Conservation (phyloP, 2,329 filamentous ascomycete species). For the Fusarium tuaranense region DNA sequence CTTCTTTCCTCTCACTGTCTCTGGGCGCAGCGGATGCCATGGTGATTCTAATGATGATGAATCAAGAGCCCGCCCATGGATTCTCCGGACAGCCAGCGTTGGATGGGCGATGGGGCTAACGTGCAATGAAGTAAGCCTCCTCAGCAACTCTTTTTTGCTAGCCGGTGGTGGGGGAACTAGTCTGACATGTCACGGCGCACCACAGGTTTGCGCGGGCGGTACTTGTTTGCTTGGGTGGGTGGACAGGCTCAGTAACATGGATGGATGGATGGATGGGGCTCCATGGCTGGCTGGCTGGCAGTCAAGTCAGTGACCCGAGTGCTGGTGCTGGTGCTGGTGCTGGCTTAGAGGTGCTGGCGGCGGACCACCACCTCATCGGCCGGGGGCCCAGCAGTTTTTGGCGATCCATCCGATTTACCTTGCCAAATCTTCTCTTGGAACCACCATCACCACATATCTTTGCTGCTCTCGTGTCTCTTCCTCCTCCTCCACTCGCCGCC, state of each 20-base stretch:
- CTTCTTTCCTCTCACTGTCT: neutral
- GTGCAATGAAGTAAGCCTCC: constrained; percentile 26
- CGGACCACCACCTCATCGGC: constrained; percentile 37
- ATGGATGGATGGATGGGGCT: constrained; percentile 4
- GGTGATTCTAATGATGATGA: constrained; percentile 26
- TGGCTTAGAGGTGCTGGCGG: neutral
- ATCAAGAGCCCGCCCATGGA: constrained; percentile 10
- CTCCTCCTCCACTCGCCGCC: constrained; percentile 32
- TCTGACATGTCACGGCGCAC: constrained; percentile 38
- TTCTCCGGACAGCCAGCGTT: constrained; percentile 1
- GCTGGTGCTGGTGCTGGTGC: too few relatives aligned
- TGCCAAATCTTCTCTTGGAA: constrained; percentile 49
- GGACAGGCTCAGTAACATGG: constrained; percentile 39
- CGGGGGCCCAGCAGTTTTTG: constrained; percentile 44
- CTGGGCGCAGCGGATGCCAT: neutral
- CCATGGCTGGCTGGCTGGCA: neutral
- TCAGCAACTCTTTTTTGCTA: constrained; percentile 33
- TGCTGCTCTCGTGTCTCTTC: constrained; percentile 25
- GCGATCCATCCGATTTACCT: constrained; percentile 46
- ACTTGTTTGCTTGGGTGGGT: constrained; percentile 30
- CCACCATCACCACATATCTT: constrained; percentile 44
- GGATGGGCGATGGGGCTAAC: constrained; percentile 7
- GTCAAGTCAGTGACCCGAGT: neutral
- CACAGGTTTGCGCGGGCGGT: constrained; percentile 28
- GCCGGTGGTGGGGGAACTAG: constrained; percentile 30